Base-by-base conservation (phyloP, 306 rosid species). In the Corylus americana region DNA sequence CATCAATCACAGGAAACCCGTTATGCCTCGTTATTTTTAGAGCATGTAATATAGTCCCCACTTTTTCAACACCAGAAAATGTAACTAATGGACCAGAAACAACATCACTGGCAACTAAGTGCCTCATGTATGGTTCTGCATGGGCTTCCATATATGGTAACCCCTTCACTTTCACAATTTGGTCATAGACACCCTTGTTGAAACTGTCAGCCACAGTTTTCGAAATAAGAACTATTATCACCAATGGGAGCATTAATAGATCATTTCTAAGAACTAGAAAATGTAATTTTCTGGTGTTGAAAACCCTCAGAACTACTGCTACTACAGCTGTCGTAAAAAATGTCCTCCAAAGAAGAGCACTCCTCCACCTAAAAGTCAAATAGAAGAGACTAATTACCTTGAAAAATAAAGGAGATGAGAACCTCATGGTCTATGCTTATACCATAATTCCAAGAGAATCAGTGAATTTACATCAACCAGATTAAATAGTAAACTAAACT, bases 341-440 rank as follows among this genome's bases (percentile, higher is more conserved):
- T 12, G 95, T 73, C 67, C 97, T 83, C 97, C 95, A 92, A n/a
- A 92, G 83, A 85, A 92, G 97, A 82, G 97, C 89, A 83, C 90
- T 92, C 78, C 96, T 90, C 97, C 97, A 92, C 95, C 92, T 87
- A 47, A 42, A 42, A 42, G 45, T 42, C 8, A 42, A 42, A 48
- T 37, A 9, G 17, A 45, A 74, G 53, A 49, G n/a, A 62, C 47
- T 45, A 48, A 18, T 49, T 73, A 49, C 27, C n/a, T 18, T 18
- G 47, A 49, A 20, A 4, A 39, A 45, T 10, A 37, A 12, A 74
- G 47, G 55, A 76, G 51, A 82, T 18, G 61, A 22, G 22, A 22
- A 22, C 22, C 22, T 22, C 22, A 22, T 22, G 22, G 22, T 22
- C 22, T 22, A 22, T 22, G 22, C 22, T 22, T 22, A 22, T 22